Evolutionary conservation across 2,329 filamentous ascomycete genomes (phyloP), one percentile per base, ranked within the genome.

Genomic region (Stromatinia cepivora): DNA sequence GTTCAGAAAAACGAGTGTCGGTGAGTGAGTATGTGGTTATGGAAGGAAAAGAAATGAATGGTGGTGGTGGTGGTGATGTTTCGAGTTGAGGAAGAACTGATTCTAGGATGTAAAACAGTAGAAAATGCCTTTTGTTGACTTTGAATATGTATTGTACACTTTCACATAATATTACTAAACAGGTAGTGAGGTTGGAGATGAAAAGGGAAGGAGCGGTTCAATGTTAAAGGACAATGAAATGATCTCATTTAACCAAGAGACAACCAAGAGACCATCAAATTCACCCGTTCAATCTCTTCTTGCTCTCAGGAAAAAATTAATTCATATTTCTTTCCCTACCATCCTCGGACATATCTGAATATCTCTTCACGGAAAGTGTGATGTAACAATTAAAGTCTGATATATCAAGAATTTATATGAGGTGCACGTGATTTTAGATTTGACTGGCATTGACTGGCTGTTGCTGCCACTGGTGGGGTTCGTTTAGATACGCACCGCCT

Each of bases 1-100:
- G 7, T 28, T 64, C n/a, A 22, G 61, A 36, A 46, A 62, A 71
- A 66, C 54, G 70, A 71, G 62, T 64, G 70, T 66, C 61, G 39
- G 25, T 54, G 59, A 17, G 36, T 67, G 66, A 25, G 46, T 15
- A n/a, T 59, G 25, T 42, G 36, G 46, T 36, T 15, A 45, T 61
- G 22, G 50, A 69, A 64, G 63, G 52, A 39, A 64, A 52, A 15
- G 45, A 39, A 61, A 61, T 46, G 64, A 71, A 57, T 52, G 69
- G 66, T 70, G 50, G 48, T 31, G 20, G 52, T 25, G 50, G 46
- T 62, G 66, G 25, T 54, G n/a, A 69, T 69, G 56, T 52, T 54
- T 45, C 31, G 39, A 58, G 28, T 45, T 5, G 42, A 58, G 48
- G 56, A 39, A 34, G 25, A 67, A 61, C 20, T 50, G 25, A 45